Base-by-base conservation (phyloP, 2,329 filamentous ascomycete species). In the Trichoderma polysporum region DNA sequence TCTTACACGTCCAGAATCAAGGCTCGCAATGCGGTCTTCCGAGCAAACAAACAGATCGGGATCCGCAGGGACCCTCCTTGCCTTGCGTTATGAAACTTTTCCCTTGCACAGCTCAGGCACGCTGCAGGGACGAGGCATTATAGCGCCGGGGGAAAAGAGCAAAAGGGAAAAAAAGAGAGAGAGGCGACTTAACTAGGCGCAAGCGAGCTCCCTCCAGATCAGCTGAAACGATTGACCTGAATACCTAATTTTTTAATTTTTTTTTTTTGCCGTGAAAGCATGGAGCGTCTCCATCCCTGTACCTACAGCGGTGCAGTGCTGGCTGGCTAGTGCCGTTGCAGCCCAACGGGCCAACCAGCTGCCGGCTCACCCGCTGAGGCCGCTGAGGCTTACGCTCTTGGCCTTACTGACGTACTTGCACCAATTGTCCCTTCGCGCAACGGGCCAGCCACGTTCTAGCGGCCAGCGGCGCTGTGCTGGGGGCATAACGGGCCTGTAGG, bases 281-380 rank as follows among this genome's bases (percentile, higher is more conserved):
- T 29, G 27, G 25, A 58, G 41, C 41, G 41, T 45, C 56, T 47
- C 56, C 39, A 45, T 60, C 57, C 58, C 27, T 37, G 59, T 29
- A 52, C 41, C 19, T 62, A 49, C 59, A 41, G 47, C 58, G 22
- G 59, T 6, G 53, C 39, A 25, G 19, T 47, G 22, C 37, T 39
- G 39, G 60, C 41, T 61, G 39, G 65, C 57, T 67, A 67, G 66
- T 12, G 53, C 53, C 47, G 54, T 58, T 64, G 59, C 52, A 64
- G 59, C 59, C 59, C 66, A 67, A 67, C 45, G 25, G 35, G 54
- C 63, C 63, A 66, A 66, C 63, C 64, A 56, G 56, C 49, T 19
- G 64, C 52, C 52, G 31, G 62, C 27, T 35, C 53, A 37, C 41
- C 39, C 52, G 31, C 53, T 37, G 27, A 47, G 45, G 29, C 39